Conservation (phyloP, 768 basidiomycete species). For the Daedaleopsis sinensis region DNA sequence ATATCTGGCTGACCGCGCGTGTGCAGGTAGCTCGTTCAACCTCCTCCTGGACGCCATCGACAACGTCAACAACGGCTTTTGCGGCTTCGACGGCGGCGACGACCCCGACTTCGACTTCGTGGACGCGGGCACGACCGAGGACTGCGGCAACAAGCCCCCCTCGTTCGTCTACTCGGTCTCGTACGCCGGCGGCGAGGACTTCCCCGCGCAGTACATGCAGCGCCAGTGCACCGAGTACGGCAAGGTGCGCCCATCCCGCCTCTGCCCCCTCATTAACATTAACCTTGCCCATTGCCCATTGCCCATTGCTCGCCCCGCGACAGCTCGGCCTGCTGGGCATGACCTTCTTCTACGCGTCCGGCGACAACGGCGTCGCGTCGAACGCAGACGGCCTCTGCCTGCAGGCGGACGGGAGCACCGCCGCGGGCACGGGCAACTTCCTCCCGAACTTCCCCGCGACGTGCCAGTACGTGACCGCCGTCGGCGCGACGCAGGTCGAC, state of each 20-base stretch:
- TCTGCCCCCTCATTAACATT: too few relatives aligned
- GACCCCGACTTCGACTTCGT: slow-evolving; percentile 41
- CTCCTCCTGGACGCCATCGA: slow-evolving; percentile 50
- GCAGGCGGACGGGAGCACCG: slow-evolving; percentile 28
- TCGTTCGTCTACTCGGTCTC: slow-evolving; percentile 19
- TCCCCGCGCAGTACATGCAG: slow-evolving; percentile 35
- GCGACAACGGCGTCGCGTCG: slow-evolving; percentile 49
- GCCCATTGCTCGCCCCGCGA: background rate
- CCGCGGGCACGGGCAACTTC: slow-evolving; percentile 9
- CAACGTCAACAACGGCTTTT: slow-evolving; percentile 43
- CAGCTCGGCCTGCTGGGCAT: slow-evolving; percentile 37
- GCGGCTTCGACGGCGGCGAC: slow-evolving; percentile 50
- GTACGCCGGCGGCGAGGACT: slow-evolving; percentile 39
- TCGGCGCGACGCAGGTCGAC: slow-evolving; percentile 42
- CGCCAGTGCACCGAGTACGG: slow-evolving; percentile 51
- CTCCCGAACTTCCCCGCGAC: slow-evolving; percentile 27
- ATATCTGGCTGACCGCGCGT: background rate
- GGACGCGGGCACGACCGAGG: slow-evolving; percentile 42
- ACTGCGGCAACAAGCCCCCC: slow-evolving; percentile 39
- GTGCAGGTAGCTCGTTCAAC: slow-evolving; percentile 44
- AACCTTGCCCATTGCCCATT: background rate
- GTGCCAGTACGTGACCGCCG: slow-evolving; percentile 44
- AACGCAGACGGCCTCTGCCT: slow-evolving; percentile 34
- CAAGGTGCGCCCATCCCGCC: slow-evolving; percentile 35
- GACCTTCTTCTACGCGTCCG: slow-evolving; percentile 46